phyloP scores from a whole-genome alignment of 371 early-diverging fungal genomes.

The Mucor piriformis region DNA sequence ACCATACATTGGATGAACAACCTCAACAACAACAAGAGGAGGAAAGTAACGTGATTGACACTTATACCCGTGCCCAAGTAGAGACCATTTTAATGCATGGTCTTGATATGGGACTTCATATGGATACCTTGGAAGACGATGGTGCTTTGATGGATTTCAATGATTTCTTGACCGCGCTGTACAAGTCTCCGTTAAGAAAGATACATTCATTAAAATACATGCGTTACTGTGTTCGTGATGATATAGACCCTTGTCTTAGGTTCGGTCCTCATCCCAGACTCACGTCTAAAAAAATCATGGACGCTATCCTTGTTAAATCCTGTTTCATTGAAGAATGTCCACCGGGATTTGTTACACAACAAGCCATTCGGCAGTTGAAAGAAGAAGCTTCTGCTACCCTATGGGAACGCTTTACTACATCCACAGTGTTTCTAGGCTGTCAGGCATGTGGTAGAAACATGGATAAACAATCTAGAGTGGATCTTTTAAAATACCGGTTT shows the following conservation, averaged over 20 bases:
- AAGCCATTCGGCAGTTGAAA: conserved; percentile 25
- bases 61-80: conserved; percentile 28
- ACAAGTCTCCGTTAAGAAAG: conserved; percentile 63
- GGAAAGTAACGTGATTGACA: conserved; percentile 7
- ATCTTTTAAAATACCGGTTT: conserved; percentile 71
- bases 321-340: conserved; percentile 71
- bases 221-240: conserved; percentile 71
- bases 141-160: conserved; percentile 72
- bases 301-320: conserved; percentile 81
- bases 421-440: conserved; percentile 41
- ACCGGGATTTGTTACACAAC: conserved; percentile 33
- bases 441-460: conserved; percentile 45
- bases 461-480: conserved; percentile 21
- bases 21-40: background rate
- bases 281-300: conserved; percentile 75
- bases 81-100: conserved; percentile 23
- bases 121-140: conserved; percentile 50
- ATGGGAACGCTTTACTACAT: conserved; percentile 58
- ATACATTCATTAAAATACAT: conserved; percentile 75
- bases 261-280: conserved; percentile 87
- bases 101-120: conserved; percentile 2
- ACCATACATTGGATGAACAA: conserved; percentile 3
- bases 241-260: conserved; percentile 83
- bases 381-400: conserved; percentile 36
- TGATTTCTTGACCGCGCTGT: conserved; percentile 67